Base-by-base conservation (phyloP, 345 rosid species). In the Psidium guajava region DNA sequence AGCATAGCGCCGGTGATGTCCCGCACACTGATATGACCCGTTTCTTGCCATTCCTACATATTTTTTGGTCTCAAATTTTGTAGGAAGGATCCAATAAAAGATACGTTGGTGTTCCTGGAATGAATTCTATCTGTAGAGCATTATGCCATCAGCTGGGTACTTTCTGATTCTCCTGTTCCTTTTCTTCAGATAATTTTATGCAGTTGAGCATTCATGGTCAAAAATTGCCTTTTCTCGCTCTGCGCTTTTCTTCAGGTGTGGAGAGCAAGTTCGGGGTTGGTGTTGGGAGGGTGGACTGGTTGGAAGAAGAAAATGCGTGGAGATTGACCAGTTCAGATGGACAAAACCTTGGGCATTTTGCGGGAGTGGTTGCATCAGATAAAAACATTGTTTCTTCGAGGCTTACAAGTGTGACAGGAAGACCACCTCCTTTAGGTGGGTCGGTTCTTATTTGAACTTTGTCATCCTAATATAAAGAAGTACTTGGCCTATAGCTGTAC, bases 61-160 rank as follows among this genome's bases (percentile, higher is more conserved):
- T 20, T 51, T 20, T 84, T 28, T 11, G 3, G 3, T 51, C 36
- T 84, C 2, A 14, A 84, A 16, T 84, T 84, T n/a, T 59, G 40
- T 87, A 96, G 99, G 96, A 90, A 88, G 94, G 84, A 77, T 52
- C 82, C 53, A 90, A 74, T 84, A 96, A 91, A 86, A 96, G 89
- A 89, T 94, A 92, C 85, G 96, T 96, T 52, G 97, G 98, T 80
- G 89, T 94, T 49, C 98, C 98, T 0, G 95, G 95, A 87, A 95
- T 96, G 98, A 95, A 96, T 88, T 90, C 99, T 51, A 89, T 95
- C 80, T 91, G 94, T 86, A 91, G 85, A 88, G 91, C 97, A 87
- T 88, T 95, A 83, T 93, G 96, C 90, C 61, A 81, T 64, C 93
- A 95, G 69, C 92, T 91, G 5, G 97, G 97, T 96, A 87, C 22